phyloP scores from a whole-genome alignment of 23 red algal genomes.

The Gracilariopsis chorda region DNA sequence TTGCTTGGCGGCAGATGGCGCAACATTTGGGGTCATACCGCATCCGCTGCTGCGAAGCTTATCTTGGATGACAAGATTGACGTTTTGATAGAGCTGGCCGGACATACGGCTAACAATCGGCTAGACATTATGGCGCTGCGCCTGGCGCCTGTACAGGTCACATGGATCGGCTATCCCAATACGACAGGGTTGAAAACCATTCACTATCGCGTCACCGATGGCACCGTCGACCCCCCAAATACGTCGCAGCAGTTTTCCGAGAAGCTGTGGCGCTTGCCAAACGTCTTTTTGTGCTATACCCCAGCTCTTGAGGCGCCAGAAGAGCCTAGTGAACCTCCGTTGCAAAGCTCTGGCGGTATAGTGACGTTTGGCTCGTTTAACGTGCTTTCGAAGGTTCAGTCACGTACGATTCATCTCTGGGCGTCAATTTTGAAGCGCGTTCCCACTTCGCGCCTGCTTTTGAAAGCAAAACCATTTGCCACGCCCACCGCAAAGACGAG shows the following conservation, averaged over 20 bases:
- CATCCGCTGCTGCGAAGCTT: slow-evolving; percentile 28
- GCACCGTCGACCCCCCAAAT: slow-evolving; percentile 49
- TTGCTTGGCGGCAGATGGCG: slow-evolving; percentile 53
- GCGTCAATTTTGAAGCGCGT: slow-evolving; percentile 65
- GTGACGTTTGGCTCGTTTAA: slow-evolving; percentile 88
- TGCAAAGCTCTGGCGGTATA: slow-evolving; percentile 38
- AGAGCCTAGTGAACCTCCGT: slow-evolving; percentile 21
- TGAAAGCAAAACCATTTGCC: slow-evolving; percentile 79
- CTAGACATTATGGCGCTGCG: slow-evolving; percentile 82
- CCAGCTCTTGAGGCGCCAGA: slow-evolving; percentile 68
- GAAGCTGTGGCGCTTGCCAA: slow-evolving; percentile 72
- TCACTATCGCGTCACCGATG: slow-evolving; percentile 83
- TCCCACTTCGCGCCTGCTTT: slow-evolving; percentile 65
- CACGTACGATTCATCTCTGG: slow-evolving; percentile 71
- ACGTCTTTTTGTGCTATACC: slow-evolving; percentile 87
- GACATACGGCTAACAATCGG: slow-evolving; percentile 83
- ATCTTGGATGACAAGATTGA: slow-evolving; percentile 80
- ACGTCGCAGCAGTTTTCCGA: slow-evolving; percentile 81
- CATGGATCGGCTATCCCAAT: slow-evolving; percentile 92
- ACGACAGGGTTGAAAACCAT: slow-evolving; percentile 73
- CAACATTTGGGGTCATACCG: slow-evolving; percentile 50
- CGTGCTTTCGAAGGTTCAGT: slow-evolving; percentile 81
- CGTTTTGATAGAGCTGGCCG: slow-evolving; percentile 71
- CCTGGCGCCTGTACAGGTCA: slow-evolving; percentile 75
- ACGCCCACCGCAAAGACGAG: slow-evolving; percentile 6